Conservation (phyloP, 768 basidiomycete genomes). For the Tulasnella sp. region DNA sequence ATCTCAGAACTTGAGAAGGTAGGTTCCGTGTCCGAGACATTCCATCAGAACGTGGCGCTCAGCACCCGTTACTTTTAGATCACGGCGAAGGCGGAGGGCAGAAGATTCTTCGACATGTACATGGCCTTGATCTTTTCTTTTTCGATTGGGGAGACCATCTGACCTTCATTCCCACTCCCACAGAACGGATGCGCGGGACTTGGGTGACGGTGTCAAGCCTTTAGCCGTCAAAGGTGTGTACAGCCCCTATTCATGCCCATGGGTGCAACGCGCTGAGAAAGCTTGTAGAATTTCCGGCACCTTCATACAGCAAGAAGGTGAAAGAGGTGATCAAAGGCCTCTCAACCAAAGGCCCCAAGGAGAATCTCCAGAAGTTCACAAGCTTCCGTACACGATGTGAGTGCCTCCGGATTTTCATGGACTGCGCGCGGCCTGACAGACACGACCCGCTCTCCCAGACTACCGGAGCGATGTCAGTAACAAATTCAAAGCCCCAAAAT, state of each 20-base stretch:
- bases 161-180: slow-evolving; percentile 10
- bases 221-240: slow-evolving; percentile 7
- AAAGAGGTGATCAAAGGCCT: slow-evolving; percentile 56
- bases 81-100: slow-evolving; percentile 62
- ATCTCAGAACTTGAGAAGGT: slow-evolving; percentile 91
- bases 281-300: slow-evolving; percentile 40
- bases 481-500: neutral
- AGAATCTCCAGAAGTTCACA: slow-evolving; percentile 57
- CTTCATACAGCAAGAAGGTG: slow-evolving; percentile 54
- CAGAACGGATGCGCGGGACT: slow-evolving; percentile 68
- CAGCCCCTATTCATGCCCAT: slow-evolving; percentile 6
- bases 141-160: neutral
- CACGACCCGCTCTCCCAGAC: slow-evolving; percentile 35
- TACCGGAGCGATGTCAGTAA: slow-evolving; percentile 63
- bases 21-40: neutral
- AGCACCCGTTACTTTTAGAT: slow-evolving; percentile 46
- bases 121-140: slow-evolving; percentile 9
- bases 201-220: slow-evolving; percentile 33
- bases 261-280: slow-evolving; percentile 18
- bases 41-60: neutral
- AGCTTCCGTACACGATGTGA: slow-evolving; percentile 68
- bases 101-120: slow-evolving; percentile 78
- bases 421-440: neutral
- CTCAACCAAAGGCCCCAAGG: slow-evolving; percentile 55
- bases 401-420: slow-evolving; percentile 26